These are phyloP conservation scores for Polymyxa betae DNA, from an alignment of 208 protist species.

Conservation along the genomic window DNA sequence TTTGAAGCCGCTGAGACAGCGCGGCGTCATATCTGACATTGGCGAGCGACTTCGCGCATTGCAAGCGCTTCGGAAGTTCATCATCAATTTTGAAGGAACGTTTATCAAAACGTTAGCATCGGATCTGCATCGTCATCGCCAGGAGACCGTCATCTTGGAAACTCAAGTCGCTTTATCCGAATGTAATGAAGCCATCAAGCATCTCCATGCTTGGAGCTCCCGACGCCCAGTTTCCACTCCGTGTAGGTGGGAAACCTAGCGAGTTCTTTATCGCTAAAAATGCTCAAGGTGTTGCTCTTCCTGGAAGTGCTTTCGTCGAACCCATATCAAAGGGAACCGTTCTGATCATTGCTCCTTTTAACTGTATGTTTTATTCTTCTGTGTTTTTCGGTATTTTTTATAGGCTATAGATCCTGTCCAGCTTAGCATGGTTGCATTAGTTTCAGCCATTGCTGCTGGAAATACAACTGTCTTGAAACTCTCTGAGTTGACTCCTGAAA, in stretches of 20 bases:
- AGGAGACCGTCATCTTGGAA: background rate
- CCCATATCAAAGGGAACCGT: background rate
- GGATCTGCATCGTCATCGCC: background rate
- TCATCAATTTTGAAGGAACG: background rate
- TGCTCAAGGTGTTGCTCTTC: background rate
- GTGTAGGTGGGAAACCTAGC: background rate
- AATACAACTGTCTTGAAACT: conserved; percentile 7
- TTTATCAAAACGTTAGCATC: background rate
- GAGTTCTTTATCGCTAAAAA: background rate
- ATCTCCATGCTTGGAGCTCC: background rate
- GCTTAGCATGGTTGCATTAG: background rate
- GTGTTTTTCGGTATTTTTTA: background rate
- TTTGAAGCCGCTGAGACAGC: too few species aligned
- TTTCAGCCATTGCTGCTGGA: conserved; percentile 32
- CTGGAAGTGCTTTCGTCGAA: background rate
- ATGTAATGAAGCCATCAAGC: background rate
- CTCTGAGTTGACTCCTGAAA: conserved; percentile 9
- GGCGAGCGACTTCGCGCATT: too few species aligned
- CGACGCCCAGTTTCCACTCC: background rate
- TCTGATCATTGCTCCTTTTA: conserved; percentile 10
- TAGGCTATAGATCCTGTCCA: conserved; percentile 24
- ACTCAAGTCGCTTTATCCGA: background rate
- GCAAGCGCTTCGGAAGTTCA: background rate
- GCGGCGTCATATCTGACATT: too few species aligned
- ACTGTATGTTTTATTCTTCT: conserved; percentile 3